phyloP scores from a whole-genome alignment of 768 basidiomycete species.

The Ephemerocybe angulata region DNA sequence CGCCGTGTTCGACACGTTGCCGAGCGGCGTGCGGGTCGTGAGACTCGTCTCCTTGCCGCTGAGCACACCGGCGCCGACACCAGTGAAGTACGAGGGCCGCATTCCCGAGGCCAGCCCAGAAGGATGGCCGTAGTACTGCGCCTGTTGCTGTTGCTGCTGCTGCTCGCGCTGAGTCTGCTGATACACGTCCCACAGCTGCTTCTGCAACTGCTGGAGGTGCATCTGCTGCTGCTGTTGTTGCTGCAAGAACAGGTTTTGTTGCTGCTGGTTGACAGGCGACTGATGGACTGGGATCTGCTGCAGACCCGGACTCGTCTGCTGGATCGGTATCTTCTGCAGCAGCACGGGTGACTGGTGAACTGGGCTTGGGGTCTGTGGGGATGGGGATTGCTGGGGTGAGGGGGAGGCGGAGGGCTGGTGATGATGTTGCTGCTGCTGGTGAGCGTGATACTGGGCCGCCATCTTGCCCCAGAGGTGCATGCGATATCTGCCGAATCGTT shows the following conservation, averaged over 20 bases:
- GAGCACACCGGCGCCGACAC: not conserved
- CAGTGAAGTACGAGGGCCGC: constrained; percentile 11
- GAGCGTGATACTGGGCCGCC: constrained; percentile 63
- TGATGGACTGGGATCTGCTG: constrained; percentile 6
- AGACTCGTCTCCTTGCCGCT: not conserved
- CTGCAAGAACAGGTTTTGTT: constrained; percentile 27
- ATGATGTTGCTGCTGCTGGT: constrained; percentile 35
- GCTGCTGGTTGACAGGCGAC: constrained; percentile 20
- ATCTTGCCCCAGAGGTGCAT: constrained; percentile 94
- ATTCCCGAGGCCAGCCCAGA: constrained; percentile 11
- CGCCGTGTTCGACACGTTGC: not conserved
- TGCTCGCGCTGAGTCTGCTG: too few species aligned
- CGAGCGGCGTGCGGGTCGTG: not conserved
- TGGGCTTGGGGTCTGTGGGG: too few species aligned
- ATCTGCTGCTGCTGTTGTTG: constrained; percentile 32
- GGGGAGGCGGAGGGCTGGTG: too few species aligned
- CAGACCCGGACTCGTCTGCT: too few species aligned
- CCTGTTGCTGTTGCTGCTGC: constrained; percentile 18
- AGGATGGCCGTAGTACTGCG: constrained; percentile 9
- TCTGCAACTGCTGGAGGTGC: too few species aligned
- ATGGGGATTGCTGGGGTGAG: too few species aligned
- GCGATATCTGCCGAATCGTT: constrained; percentile 46
- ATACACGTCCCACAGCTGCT: constrained; percentile 22
- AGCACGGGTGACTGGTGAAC: too few species aligned
- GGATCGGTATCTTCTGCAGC: too few species aligned